Evolutionary conservation across 805 yeast genomes (phyloP).

Genomic region (Myxozyma geophila): DNA sequence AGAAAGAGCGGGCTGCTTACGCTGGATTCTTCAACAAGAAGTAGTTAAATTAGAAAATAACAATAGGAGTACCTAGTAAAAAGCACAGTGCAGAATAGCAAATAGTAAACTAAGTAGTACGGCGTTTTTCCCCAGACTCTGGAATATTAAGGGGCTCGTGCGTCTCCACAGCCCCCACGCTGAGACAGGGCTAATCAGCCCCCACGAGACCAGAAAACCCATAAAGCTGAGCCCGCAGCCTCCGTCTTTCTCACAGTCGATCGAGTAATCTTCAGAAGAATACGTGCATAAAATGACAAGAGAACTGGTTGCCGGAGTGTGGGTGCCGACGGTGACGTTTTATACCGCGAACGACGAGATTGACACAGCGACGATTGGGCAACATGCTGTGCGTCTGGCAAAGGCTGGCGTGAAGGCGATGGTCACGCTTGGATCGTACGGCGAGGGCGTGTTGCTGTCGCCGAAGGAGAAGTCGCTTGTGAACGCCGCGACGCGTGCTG

Average conservation of each 20-base stretch:
- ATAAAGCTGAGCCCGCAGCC: background rate
- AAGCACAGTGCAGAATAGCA: too few species aligned
- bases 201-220: background rate
- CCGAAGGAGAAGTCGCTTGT: constrained; percentile 49
- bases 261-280: too few species aligned
- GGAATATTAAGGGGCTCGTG: background rate
- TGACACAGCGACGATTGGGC: constrained; percentile 52
- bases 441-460: constrained; percentile 58
- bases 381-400: constrained; percentile 52
- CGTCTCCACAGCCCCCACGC: constrained; percentile 15
- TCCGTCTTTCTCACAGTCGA: too few species aligned
- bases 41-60: background rate
- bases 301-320: constrained; percentile 24
- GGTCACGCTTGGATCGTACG: constrained; percentile 59
- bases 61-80: too few species aligned
- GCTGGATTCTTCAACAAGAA: constrained; percentile 46
- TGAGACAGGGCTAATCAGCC: background rate
- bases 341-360: constrained; percentile 39
- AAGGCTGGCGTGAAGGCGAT: constrained; percentile 55
- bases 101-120: background rate
- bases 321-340: constrained; percentile 33
- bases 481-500: constrained; percentile 41
- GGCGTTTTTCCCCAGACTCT: background rate
- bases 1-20: constrained; percentile 48
- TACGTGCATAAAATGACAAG: background rate